Percentiles rank a stretch among this genome's conserved stretches.
phyloP scores from a whole-genome alignment of 176 grass and related monocot species.

The Oryza nivara region DNA sequence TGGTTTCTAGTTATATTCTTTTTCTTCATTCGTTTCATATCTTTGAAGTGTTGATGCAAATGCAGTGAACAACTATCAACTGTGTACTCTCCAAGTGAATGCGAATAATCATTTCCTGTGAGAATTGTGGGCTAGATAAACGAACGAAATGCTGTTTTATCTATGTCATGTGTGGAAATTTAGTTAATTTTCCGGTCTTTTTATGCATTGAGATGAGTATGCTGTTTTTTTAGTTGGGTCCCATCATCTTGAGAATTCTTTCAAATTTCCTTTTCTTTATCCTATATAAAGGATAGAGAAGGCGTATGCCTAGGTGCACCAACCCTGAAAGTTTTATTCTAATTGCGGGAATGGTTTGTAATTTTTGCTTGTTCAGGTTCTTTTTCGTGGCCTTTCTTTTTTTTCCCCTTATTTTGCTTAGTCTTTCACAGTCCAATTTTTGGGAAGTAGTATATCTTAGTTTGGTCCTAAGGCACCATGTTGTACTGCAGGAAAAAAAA shows the following conservation, averaged over 20 bases:
- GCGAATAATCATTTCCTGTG: neutral
- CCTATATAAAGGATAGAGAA: neutral
- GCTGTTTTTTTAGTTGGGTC: neutral
- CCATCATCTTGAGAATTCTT: neutral
- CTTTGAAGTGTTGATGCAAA: neutral
- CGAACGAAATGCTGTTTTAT: neutral
- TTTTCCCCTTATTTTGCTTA: neutral
- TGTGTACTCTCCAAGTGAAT: neutral
- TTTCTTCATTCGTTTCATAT: neutral
- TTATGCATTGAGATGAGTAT: neutral
- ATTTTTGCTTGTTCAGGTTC: neutral
- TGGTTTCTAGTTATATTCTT: neutral
- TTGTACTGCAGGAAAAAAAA: neutral
- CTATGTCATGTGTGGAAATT: neutral
- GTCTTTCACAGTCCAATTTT: neutral
- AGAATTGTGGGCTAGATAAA: neutral
- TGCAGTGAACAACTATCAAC: slow-evolving; percentile 9
- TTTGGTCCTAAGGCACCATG: neutral
- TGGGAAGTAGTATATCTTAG: neutral
- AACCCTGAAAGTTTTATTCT: neutral
- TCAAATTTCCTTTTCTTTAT: neutral
- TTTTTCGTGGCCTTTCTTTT: neutral
- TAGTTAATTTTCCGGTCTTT: neutral
- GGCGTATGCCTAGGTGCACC: neutral
- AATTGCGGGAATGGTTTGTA: neutral